Conservation (phyloP, 176 grass and related monocot species). For the Miscanthus lutarioriparius region DNA sequence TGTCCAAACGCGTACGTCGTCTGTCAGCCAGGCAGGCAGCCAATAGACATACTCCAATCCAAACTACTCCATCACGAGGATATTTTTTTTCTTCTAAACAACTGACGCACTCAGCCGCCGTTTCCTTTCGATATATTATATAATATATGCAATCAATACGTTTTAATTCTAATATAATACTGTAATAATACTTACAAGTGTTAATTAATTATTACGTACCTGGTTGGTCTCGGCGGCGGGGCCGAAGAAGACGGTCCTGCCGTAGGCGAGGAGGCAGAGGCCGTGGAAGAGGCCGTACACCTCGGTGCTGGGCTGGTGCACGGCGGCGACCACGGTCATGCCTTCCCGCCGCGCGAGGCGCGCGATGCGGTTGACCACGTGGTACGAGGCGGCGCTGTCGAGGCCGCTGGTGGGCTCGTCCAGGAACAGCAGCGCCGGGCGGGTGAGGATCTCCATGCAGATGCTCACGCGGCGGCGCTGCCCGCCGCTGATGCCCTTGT, state of each 20-base stretch:
- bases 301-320: conserved; percentile 89
- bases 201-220: conserved; percentile 19
- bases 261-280: conserved; percentile 82
- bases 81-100: neutral
- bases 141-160: too few species aligned
- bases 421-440: conserved; percentile 80
- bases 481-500: conserved; percentile 83
- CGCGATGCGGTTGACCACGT: conserved; percentile 71
- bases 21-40: neutral
- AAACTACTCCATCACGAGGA: neutral
- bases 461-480: conserved; percentile 77
- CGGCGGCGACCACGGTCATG: conserved; percentile 75
- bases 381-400: conserved; percentile 83
- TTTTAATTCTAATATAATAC: too few species aligned
- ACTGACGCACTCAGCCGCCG: too few species aligned
- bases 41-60: neutral
- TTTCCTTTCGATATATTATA: too few species aligned
- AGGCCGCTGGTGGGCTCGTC: conserved; percentile 96
- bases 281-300: conserved; percentile 74
- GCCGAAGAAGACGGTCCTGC: conserved; percentile 83
- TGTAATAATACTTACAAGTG: too few species aligned
- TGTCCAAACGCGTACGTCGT: neutral
- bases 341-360: conserved; percentile 61
- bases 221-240: conserved; percentile 51
- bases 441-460: conserved; percentile 82